phyloP scores from a whole-genome alignment of 192 early-diverging fungal genomes.

The Coemansia sp. region DNA sequence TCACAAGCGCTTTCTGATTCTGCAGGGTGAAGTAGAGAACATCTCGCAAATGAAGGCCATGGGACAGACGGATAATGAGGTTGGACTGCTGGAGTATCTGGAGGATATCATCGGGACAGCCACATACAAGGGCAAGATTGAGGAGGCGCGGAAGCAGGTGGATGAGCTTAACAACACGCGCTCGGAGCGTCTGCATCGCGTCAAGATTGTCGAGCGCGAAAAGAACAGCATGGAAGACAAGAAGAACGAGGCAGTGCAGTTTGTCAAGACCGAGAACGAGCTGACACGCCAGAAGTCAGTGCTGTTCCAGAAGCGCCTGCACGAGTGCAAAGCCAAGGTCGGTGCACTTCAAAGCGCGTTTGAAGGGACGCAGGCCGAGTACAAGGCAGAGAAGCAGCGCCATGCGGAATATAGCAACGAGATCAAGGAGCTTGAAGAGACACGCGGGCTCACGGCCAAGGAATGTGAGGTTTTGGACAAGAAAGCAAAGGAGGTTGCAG shows the following conservation, averaged over 20 bases:
- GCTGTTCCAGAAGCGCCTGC: slow-evolving; percentile 71
- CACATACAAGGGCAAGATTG: slow-evolving; percentile 82
- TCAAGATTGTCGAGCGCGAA: slow-evolving; percentile 90
- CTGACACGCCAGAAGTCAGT: slow-evolving; percentile 69
- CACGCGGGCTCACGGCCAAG: slow-evolving; percentile 56
- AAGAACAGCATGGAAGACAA: slow-evolving; percentile 73
- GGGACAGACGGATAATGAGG: slow-evolving; percentile 86
- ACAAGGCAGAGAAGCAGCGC: slow-evolving; percentile 63
- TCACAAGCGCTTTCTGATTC: slow-evolving; percentile 96
- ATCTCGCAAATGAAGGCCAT: slow-evolving; percentile 98
- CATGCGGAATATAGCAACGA: slow-evolving; percentile 63
- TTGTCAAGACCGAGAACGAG: slow-evolving; percentile 78
- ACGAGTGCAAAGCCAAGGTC: slow-evolving; percentile 60
- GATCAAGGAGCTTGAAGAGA: slow-evolving; percentile 61
- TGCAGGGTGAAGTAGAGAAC: slow-evolving; percentile 99
- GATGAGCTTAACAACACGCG: slow-evolving; percentile 78
- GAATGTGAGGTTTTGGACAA: slow-evolving; percentile 66
- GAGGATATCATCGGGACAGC: slow-evolving; percentile 99
- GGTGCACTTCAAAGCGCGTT: slow-evolving; percentile 54
- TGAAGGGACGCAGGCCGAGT: slow-evolving; percentile 54
- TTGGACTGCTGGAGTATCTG: slow-evolving; percentile 94
- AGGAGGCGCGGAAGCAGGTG: slow-evolving; percentile 62
- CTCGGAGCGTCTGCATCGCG: slow-evolving; percentile 75
- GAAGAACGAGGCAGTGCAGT: slow-evolving; percentile 80
- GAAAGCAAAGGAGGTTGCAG: slow-evolving; percentile 57